Conservation (phyloP, 129 eudicot species). For the Saussurea involucrata region DNA sequence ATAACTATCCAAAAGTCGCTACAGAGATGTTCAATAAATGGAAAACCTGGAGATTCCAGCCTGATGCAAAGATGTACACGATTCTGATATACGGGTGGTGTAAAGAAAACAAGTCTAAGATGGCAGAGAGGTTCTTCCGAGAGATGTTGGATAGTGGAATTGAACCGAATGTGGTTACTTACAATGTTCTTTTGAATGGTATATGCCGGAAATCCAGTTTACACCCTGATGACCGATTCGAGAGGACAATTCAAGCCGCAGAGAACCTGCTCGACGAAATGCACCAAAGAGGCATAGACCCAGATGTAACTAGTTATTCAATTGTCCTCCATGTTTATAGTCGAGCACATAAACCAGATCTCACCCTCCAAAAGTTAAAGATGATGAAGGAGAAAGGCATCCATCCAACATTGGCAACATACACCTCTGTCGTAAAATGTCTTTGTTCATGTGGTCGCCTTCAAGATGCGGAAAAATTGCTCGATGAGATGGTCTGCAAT, state of each 20-base stretch:
- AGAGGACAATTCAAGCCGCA: slow-evolving; percentile 55
- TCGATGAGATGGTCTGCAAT: slow-evolving; percentile 57
- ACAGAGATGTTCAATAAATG: slow-evolving; percentile 73
- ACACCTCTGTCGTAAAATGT: slow-evolving; percentile 81
- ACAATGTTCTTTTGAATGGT: slow-evolving; percentile 82
- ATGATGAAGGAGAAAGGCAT: slow-evolving; percentile 75
- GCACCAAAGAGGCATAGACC: slow-evolving; percentile 72
- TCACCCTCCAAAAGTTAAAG: slow-evolving; percentile 53
- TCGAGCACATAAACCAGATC: slow-evolving; percentile 86
- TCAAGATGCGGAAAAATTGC: slow-evolving; percentile 53
- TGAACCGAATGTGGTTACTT: slow-evolving; percentile 84
- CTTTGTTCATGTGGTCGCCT: slow-evolving; percentile 81
- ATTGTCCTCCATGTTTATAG: slow-evolving; percentile 90
- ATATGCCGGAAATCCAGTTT: slow-evolving; percentile 80
- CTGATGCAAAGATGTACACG: slow-evolving; percentile 59
- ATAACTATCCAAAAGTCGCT: slow-evolving; percentile 70
- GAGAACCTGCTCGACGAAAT: slow-evolving; percentile 71
- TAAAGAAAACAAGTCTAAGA: slow-evolving; percentile 40
- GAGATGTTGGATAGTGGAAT: slow-evolving; percentile 77
- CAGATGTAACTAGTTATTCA: slow-evolving; percentile 91
- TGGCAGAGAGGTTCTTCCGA: slow-evolving; percentile 61
- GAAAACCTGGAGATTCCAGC: slow-evolving; percentile 39
- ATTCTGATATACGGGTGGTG: slow-evolving; percentile 75
- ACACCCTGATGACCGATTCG: slow-evolving; percentile 79
- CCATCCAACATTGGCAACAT: slow-evolving; percentile 56